Conservation (phyloP, 768 basidiomycete species). For the Boletus sp. region DNA sequence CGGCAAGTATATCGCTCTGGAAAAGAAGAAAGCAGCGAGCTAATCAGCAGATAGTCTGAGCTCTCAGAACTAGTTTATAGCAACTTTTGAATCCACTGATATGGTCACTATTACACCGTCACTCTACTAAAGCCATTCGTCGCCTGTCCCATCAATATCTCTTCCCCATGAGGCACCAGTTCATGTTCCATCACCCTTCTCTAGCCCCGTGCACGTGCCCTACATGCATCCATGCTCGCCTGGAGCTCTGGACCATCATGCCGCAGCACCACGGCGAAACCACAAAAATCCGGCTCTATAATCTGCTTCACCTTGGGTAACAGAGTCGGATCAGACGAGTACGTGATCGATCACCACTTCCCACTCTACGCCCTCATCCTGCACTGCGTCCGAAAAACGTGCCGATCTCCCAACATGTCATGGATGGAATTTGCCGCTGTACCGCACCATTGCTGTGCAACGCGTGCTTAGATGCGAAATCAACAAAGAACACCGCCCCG, state of each 20-base stretch:
- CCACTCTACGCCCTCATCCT: slow-evolving; percentile 63
- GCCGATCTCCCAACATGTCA: slow-evolving; percentile 69
- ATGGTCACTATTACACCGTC: slow-evolving; percentile 19
- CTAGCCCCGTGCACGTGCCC: slow-evolving; percentile 58
- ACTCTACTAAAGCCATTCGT: neutral
- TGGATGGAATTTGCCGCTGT: slow-evolving; percentile 79
- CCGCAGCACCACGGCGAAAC: slow-evolving; percentile 53
- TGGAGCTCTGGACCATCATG: slow-evolving; percentile 54
- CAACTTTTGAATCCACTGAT: too few relatives aligned
- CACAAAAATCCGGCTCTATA: slow-evolving; percentile 73
- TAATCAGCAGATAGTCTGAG: too few relatives aligned
- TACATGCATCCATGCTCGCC: slow-evolving; percentile 63
- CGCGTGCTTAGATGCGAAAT: slow-evolving; percentile 85
- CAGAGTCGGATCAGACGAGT: slow-evolving; percentile 65
- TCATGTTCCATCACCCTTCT: slow-evolving; percentile 60
- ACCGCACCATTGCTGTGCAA: slow-evolving; percentile 77
- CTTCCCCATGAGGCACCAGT: slow-evolving; percentile 63
- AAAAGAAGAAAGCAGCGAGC: slow-evolving; percentile 9
- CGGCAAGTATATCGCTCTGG: slow-evolving; percentile 22
- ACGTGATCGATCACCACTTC: slow-evolving; percentile 85
- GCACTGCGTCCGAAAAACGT: slow-evolving; percentile 51
- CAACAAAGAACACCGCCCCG: slow-evolving; percentile 86
- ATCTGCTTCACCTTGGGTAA: slow-evolving; percentile 60
- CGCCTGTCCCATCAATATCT: slow-evolving; percentile 43
- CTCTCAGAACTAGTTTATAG: too few relatives aligned